Conservation (phyloP, 176 grass and related monocot genomes). For the Phoenix roebelenii region DNA sequence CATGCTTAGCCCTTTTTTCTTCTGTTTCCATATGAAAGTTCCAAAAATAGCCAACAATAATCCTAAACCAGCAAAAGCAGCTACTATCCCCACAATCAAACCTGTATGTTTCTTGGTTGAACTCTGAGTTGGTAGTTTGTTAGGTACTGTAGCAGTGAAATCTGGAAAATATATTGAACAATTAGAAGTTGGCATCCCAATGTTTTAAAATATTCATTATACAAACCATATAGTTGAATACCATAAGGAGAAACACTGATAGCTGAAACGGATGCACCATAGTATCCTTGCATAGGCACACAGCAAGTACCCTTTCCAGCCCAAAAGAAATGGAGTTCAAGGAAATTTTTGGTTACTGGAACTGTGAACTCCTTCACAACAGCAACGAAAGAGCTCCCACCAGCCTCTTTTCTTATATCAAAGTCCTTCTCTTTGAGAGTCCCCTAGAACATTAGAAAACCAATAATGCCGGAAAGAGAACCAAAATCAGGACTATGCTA, state of each 20-base stretch:
- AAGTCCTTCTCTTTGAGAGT: slow-evolving; percentile 59
- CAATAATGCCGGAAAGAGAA: neutral
- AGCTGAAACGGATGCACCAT: slow-evolving; percentile 58
- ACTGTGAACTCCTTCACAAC: slow-evolving; percentile 41
- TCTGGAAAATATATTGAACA: slow-evolving; percentile 37
- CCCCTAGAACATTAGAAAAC: slow-evolving; percentile 31
- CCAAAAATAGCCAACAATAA: slow-evolving; percentile 31
- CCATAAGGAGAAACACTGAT: slow-evolving; percentile 60
- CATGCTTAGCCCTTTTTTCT: slow-evolving; percentile 12
- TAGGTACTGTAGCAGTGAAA: slow-evolving; percentile 51
- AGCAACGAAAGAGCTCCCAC: slow-evolving; percentile 46
- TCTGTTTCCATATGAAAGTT: slow-evolving; percentile 14
- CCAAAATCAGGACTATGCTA: too few relatives aligned
- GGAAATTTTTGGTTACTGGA: slow-evolving; percentile 66
- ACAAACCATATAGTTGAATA: slow-evolving; percentile 1
- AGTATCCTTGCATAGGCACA: slow-evolving; percentile 53
- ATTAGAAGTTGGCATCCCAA: slow-evolving; percentile 14
- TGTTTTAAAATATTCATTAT: neutral
- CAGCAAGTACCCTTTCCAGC: slow-evolving; percentile 95
- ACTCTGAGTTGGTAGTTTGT: slow-evolving; percentile 8
- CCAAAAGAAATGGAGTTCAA: slow-evolving; percentile 97
- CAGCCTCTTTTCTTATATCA: slow-evolving; percentile 71
- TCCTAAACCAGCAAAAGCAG: slow-evolving; percentile 36
- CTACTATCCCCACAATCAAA: slow-evolving; percentile 39
- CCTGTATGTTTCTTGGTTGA: slow-evolving; percentile 24